Percentiles rank a stretch among this genome's conserved stretches.
phyloP scores from a whole-genome alignment of 2,329 filamentous ascomycete genomes.

The Fusarium xylarioides region DNA sequence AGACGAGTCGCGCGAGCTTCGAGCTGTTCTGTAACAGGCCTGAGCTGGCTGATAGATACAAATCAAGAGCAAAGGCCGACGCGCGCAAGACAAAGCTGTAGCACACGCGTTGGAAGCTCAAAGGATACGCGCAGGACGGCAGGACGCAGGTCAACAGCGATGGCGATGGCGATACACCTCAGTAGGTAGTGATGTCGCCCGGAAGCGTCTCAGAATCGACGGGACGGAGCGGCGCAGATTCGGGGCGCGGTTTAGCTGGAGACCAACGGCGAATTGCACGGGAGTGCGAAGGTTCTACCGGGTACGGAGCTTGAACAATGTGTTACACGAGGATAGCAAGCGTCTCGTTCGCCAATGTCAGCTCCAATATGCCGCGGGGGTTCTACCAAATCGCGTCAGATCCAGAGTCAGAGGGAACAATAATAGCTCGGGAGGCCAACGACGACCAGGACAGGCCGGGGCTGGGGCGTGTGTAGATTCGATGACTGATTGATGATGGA shows the following conservation, averaged over 20 bases:
- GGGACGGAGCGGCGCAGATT: constrained; percentile 39
- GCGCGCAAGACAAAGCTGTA: constrained; percentile 26
- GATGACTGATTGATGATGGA: constrained; percentile 12
- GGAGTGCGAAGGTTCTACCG: constrained; percentile 29
- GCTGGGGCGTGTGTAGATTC: constrained; percentile 25
- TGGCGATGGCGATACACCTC: not conserved
- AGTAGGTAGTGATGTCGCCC: constrained; percentile 21
- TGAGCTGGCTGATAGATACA: constrained; percentile 25
- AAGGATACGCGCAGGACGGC: constrained; percentile 31
- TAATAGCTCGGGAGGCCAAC: constrained; percentile 12
- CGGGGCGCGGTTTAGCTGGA: constrained; percentile 27
- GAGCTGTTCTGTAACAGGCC: constrained; percentile 21
- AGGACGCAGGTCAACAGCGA: constrained; percentile 19
- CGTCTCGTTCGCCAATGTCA: constrained; percentile 43
- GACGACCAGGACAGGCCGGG: constrained; percentile 7
- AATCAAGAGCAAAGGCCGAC: constrained; percentile 28
- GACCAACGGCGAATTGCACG: constrained; percentile 21
- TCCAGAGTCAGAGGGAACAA: constrained; percentile 24
- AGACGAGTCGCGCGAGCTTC: constrained; percentile 37
- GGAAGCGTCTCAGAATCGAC: constrained; percentile 33
- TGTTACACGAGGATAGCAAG: constrained; percentile 41
- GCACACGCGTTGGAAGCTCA: constrained; percentile 31
- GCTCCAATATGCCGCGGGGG: constrained; percentile 24
- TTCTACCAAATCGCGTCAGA: constrained; percentile 41
- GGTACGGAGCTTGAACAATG: constrained; percentile 33